Evolutionary conservation across 441 rosid genomes (phyloP), one percentile per base, ranked within the genome.

Genomic region (Viola pubescens): DNA sequence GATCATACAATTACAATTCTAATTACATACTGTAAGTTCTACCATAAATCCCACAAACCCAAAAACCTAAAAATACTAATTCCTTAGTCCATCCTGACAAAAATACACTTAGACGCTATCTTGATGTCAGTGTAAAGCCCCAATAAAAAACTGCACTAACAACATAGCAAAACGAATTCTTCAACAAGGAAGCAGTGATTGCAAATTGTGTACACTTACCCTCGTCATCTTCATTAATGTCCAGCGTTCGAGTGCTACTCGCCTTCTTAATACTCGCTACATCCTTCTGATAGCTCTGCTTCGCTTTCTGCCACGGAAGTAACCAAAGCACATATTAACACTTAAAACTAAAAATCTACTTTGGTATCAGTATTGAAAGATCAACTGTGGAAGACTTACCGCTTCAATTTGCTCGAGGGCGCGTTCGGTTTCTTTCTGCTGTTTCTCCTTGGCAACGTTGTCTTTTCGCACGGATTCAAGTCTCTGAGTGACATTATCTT

Each of bases 211-310:
- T 12, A 48, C 55, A 70, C 81, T 68, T 74, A 85, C 95, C 73
- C 55, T 83, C 66, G 54, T 74, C 80, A 58, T 75, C 83, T 9
- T 70, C 83, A n/a, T 71, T 74, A 43, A 77, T 62, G 62, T 77
- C 83, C 59, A 85, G 65, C 9, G 75, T 80, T 63, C 56, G 66
- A n/a, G 62, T 76, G 63, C 57, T 73, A 62, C 86, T 84, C 5
- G 86, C 79, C 75, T 75, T 73, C 68, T 84, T 73, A 71, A 83
- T 64, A 67, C 64, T 81, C 26, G 75, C 89, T 9, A 92, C 75
- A 66, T 89, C 98, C 74, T 89, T 87, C 79, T 92, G 98, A 75
- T 91, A 91, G 79, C 92, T 83, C 45, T 82, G 85, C 60, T 83
- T 82, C 14, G 96, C 98, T 88, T 89, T 89, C 98, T 92, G 80